Evolutionary conservation across 257 asterid species (phyloP).

Genomic region (Solanum pennellii): DNA sequence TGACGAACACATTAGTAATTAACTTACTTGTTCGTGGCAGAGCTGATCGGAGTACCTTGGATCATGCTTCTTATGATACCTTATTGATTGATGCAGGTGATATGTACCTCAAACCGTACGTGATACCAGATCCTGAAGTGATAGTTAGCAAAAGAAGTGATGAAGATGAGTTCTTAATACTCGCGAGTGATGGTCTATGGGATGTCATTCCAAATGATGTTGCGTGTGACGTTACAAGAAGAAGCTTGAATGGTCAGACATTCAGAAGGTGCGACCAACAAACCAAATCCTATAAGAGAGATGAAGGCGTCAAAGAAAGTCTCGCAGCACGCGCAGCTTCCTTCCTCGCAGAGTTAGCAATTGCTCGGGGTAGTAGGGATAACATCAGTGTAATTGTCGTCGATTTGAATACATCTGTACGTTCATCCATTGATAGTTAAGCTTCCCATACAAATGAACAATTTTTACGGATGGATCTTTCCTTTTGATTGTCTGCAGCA

Average conservation of each 20-base stretch:
- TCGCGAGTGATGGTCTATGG: conserved; percentile 71
- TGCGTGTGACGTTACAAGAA: conserved; percentile 42
- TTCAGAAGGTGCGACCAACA: background rate
- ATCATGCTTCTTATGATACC: background rate
- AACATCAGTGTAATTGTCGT: conserved; percentile 44
- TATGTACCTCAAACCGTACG: conserved; percentile 48
- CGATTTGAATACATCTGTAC: conserved; percentile 4
- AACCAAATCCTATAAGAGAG: background rate
- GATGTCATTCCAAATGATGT: conserved; percentile 48
- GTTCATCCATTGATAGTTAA: background rate
- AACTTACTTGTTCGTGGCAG: background rate
- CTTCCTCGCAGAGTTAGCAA: conserved; percentile 42
- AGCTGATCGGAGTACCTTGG: background rate
- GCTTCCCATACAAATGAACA: background rate
- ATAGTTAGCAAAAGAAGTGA: conserved; percentile 8
- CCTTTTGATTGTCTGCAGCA: background rate
- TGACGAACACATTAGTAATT: background rate
- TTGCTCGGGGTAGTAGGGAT: conserved; percentile 47
- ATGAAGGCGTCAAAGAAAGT: background rate
- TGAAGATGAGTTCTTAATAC: conserved; percentile 46
- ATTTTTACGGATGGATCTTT: background rate
- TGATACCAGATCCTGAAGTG: conserved; percentile 49
- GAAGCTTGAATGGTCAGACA: conserved; percentile 28
- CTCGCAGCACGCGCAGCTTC: conserved; percentile 28
- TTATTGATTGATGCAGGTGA: conserved; percentile 31